Evolutionary conservation across 768 basidiomycete species (phyloP).

Genomic region (Grammothele lineata): DNA sequence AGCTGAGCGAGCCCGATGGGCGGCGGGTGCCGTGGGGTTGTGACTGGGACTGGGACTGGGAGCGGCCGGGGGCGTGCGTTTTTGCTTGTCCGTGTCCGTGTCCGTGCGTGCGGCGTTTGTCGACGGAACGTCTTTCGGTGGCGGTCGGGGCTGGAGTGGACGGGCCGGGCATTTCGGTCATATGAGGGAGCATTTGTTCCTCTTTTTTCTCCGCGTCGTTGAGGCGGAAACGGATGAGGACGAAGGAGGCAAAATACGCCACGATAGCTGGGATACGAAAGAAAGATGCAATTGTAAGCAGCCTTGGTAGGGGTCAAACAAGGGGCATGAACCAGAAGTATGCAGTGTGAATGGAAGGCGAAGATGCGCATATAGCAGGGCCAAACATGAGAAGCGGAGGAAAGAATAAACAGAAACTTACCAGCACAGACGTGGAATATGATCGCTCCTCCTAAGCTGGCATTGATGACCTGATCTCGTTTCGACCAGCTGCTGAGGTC

Average conservation of each 20-base stretch:
- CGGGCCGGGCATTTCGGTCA: too few relatives aligned
- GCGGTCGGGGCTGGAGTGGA: too few relatives aligned
- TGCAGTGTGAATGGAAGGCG: too few relatives aligned
- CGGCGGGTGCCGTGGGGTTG: not conserved
- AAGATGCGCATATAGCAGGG: not conserved
- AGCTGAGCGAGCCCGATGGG: not conserved
- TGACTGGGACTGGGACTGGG: too few relatives aligned
- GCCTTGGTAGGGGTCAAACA: too few relatives aligned
- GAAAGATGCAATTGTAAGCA: too few relatives aligned
- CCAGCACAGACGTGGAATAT: conserved; percentile 48
- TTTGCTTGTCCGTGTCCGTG: too few relatives aligned
- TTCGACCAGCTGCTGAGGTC: conserved; percentile 17
- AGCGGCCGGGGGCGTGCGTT: too few relatives aligned
- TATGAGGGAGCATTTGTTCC: not conserved
- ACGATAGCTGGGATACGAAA: conserved; percentile 30
- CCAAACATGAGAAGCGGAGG: not conserved
- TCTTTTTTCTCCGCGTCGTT: conserved; percentile 39
- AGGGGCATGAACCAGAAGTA: too few relatives aligned
- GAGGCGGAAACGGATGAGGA: conserved; percentile 51
- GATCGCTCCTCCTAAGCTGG: conserved; percentile 15
- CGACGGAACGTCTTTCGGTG: too few relatives aligned
- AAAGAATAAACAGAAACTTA: conserved; percentile 20
- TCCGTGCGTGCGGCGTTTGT: not conserved
- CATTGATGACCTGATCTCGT: conserved; percentile 15
- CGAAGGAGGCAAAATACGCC: conserved; percentile 53